Conservation (phyloP, 2,329 filamentous ascomycete species). For the Boeremia exigua region DNA sequence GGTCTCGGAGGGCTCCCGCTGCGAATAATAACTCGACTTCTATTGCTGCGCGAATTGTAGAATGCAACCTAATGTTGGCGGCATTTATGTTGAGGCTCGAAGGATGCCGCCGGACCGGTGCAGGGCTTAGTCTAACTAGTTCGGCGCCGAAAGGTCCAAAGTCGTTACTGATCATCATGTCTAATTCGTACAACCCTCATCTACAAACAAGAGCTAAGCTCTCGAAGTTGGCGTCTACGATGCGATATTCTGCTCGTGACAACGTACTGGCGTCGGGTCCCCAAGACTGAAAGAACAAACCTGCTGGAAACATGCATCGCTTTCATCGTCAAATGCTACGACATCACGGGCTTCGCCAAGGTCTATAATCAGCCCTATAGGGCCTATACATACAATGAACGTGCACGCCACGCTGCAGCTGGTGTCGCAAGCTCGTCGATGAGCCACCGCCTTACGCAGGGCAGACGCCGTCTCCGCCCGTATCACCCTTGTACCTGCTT, state of each 20-base stretch:
- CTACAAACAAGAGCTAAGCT: background rate
- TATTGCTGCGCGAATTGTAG: background rate
- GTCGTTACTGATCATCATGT: background rate
- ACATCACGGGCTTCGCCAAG: background rate
- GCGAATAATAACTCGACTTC: background rate
- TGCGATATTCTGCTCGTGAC: background rate
- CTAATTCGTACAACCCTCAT: background rate
- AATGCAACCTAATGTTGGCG: background rate
- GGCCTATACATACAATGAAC: background rate
- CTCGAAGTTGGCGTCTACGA: background rate
- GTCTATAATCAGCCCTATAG: background rate
- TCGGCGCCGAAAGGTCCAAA: background rate
- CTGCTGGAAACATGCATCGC: background rate
- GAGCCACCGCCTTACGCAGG: constrained; percentile 1
- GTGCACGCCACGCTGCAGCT: background rate
- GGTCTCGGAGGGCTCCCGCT: background rate
- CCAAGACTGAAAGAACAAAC: background rate
- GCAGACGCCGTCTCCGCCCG: background rate
- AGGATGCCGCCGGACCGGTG: background rate
- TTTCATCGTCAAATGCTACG: background rate
- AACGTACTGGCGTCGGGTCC: background rate
- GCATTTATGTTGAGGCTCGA: background rate
- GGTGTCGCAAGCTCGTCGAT: background rate
- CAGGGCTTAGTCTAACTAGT: background rate
- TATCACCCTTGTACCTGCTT: background rate